These are phyloP conservation scores for Eucalyptus curtisii DNA, from an alignment of 345 rosid genomes.

Conservation along the genomic window DNA sequence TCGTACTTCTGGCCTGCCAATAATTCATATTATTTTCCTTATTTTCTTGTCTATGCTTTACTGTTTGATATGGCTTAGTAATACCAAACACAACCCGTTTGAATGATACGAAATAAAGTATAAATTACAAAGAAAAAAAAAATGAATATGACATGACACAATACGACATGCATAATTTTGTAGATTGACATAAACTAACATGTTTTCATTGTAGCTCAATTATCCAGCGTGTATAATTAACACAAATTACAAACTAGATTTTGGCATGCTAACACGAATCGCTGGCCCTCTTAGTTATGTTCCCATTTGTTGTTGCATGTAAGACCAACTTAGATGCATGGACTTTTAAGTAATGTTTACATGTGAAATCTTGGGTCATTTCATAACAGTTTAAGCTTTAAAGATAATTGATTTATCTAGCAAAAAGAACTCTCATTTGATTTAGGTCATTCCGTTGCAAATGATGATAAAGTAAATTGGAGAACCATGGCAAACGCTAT, in stretches of 20 bases:
- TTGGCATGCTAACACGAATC: neutral
- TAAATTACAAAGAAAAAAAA: neutral
- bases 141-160: neutral
- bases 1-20: neutral
- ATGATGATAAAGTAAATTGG: neutral
- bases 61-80: neutral
- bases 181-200: neutral
- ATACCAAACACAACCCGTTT: neutral
- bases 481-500: neutral
- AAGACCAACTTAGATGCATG: neutral
- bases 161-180: neutral
- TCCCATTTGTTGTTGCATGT: neutral
- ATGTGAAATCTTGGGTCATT: neutral
- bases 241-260: neutral
- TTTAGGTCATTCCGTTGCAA: neutral
- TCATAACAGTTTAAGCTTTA: neutral
- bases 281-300: neutral
- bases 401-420: neutral
- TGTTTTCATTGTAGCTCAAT: neutral
- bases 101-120: neutral
- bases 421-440: neutral
- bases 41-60: neutral
- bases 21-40: neutral
- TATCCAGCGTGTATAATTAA: rapidly evolving
- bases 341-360: neutral